Evolutionary conservation across 2,329 filamentous ascomycete genomes (phyloP), one percentile per base, ranked within the genome.

Genomic region (Tolypocladium tropicale): DNA sequence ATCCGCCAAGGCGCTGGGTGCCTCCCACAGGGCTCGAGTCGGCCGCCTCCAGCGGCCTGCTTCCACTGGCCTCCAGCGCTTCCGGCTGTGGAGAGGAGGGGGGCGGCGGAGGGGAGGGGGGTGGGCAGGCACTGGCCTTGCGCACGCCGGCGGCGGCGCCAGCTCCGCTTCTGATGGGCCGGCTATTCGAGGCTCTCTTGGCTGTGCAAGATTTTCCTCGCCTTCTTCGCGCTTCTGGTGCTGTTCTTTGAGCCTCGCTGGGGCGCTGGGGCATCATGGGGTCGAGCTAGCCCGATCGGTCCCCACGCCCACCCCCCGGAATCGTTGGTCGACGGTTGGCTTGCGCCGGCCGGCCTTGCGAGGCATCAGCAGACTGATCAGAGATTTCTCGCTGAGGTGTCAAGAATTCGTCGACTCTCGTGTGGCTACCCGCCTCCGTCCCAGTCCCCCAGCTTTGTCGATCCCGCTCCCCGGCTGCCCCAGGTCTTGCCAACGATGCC

Each of bases 151-250:
- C n/a, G n/a, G n/a, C n/a, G n/a, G 56, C 37, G 9, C 34, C 6
- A 5, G 21, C 53, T 58, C 58, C 59, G 25, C 32, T 21, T 39
- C 50, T 48, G 49, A 53, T 55, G 55, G 55, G 58, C 57, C 67
- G 67, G 65, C 67, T 69, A 68, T 68, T 70, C 65, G 64, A 70
- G 67, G 67, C 66, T 68, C 67, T 49, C 28, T 49, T 32, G 46
- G 46, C 28, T 7, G 10, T 67, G 62, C 58, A 56, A 55, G 55
- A 43, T 43, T 51, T 53, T 59, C 43, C 53, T 41, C 41, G 39
- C 52, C 56, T 50, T 56, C 53, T 49, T 52, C 41, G 23, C 53
- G 55, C 56, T 58, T 61, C 60, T 54, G 30, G 53, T 52, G 33
- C 51, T 59, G 53, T 41, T 54, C 53, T 54, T 39, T n/a, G 41